A percentile compares a stretch with the other conserved stretches of the same genome.
These are phyloP conservation scores for Zymoseptoria pseudotritici DNA, from an alignment of 2,329 filamentous ascomycete species.

Conservation along the genomic window DNA sequence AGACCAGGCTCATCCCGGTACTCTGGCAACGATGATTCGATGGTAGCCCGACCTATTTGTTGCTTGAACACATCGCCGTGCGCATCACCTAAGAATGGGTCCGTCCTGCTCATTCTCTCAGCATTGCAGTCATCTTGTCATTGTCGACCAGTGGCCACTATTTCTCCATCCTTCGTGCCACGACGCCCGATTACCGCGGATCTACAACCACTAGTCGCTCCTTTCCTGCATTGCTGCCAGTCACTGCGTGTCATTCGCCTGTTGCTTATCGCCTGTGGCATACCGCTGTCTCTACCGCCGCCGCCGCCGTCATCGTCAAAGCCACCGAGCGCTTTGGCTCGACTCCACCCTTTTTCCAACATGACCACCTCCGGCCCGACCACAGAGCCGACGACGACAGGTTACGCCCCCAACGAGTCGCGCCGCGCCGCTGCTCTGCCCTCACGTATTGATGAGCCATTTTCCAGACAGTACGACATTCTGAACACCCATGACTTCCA, in stretches of 20 bases:
- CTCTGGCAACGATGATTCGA: slow-evolving; percentile 16
- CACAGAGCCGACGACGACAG: slow-evolving; percentile 18
- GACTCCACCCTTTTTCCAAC: neutral
- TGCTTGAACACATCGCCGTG: slow-evolving; percentile 19
- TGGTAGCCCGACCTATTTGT: slow-evolving; percentile 18
- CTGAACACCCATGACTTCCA: neutral
- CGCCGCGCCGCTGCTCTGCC: slow-evolving; percentile 18
- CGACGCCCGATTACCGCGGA: slow-evolving; percentile 1
- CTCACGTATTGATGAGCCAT: slow-evolving; percentile 18
- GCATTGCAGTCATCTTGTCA: slow-evolving; percentile 14
- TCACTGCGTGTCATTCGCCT: neutral
- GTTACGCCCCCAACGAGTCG: slow-evolving; percentile 21
- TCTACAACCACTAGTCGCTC: slow-evolving; percentile 18
- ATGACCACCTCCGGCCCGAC: slow-evolving; percentile 18
- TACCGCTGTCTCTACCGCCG: neutral
- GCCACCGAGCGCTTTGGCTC: neutral
- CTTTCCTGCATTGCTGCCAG: slow-evolving; percentile 4
- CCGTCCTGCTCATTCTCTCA: slow-evolving; percentile 14
- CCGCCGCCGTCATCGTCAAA: slow-evolving; percentile 9
- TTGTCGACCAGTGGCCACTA: neutral
- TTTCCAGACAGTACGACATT: slow-evolving; percentile 17
- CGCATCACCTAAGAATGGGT: slow-evolving; percentile 20
- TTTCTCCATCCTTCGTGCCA: neutral
- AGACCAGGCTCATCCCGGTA: neutral
- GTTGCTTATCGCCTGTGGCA: neutral